Conservation (phyloP, 352 stramenopile genomes). For the Peronospora belbahrii region DNA sequence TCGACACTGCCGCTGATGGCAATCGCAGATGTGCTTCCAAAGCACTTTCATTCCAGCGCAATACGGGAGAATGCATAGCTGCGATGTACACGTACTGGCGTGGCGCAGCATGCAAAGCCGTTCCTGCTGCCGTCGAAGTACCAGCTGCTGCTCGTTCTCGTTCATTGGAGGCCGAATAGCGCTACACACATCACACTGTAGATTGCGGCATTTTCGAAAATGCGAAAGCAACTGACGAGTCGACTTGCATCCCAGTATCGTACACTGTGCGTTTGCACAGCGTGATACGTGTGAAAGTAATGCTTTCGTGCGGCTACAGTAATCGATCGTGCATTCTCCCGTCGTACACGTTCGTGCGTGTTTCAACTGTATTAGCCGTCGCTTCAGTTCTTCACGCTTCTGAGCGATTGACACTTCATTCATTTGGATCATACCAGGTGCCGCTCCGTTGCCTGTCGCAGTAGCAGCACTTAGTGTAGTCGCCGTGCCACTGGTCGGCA, state of each 20-base stretch:
- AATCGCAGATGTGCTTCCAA: slow-evolving; percentile 89
- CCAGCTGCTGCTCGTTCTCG: slow-evolving; percentile 76
- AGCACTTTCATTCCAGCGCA: slow-evolving; percentile 84
- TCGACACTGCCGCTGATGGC: slow-evolving; percentile 79
- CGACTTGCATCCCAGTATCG: slow-evolving; percentile 84
- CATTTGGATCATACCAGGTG: slow-evolving; percentile 55
- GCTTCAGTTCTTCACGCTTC: slow-evolving; percentile 80
- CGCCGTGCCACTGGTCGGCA: slow-evolving; percentile 20
- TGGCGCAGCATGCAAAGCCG: slow-evolving; percentile 83
- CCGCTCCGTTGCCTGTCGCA: slow-evolving; percentile 15
- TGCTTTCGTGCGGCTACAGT: slow-evolving; percentile 74
- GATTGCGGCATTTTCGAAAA: slow-evolving; percentile 82
- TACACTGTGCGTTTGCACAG: slow-evolving; percentile 78
- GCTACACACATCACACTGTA: slow-evolving; percentile 83
- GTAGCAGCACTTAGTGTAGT: slow-evolving; percentile 11
- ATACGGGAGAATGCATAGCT: slow-evolving; percentile 72
- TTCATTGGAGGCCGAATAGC: slow-evolving; percentile 86
- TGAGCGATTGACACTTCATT: slow-evolving; percentile 77
- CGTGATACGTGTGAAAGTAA: slow-evolving; percentile 75
- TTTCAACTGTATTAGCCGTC: slow-evolving; percentile 81
- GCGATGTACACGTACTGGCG: slow-evolving; percentile 62
- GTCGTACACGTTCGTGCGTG: slow-evolving; percentile 76
- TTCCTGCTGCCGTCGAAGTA: slow-evolving; percentile 80
- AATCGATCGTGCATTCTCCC: slow-evolving; percentile 68
- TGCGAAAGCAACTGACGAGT: slow-evolving; percentile 80